phyloP scores from a whole-genome alignment of 106 monocot species.

The Phalaenopsis aphrodite region DNA sequence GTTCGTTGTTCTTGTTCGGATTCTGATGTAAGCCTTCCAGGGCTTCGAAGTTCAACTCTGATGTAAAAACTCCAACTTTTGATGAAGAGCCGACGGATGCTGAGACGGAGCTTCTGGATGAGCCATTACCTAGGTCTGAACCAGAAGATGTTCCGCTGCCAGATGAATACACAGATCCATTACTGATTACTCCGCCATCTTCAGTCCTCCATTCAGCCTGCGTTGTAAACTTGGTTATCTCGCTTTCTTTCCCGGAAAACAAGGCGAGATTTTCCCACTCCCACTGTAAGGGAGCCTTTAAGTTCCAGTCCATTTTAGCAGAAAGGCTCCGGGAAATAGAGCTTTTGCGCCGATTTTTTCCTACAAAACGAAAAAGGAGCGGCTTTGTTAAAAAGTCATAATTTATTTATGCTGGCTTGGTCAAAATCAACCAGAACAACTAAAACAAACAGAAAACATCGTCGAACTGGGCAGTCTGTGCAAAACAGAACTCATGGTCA shows the following conservation, averaged over 20 bases:
- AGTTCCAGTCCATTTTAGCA: slow-evolving; percentile 40
- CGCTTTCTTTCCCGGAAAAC: slow-evolving; percentile 16
- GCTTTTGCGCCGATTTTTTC: not conserved
- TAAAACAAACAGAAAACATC: not conserved
- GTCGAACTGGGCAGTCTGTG: not conserved
- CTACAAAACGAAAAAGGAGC: not conserved
- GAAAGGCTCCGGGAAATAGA: not conserved
- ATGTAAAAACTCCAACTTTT: slow-evolving; percentile 8
- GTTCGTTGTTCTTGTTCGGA: slow-evolving; percentile 18
- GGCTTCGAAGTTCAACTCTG: slow-evolving; percentile 21
- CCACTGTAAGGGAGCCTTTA: slow-evolving; percentile 29
- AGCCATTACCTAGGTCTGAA: slow-evolving; percentile 44
- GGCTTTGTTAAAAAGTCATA: not conserved
- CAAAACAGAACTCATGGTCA: not conserved
- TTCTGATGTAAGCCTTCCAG: slow-evolving; percentile 12
- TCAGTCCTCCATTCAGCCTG: slow-evolving; percentile 20
- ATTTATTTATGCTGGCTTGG: not conserved
- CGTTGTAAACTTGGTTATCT: slow-evolving; percentile 4
- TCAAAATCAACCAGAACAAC: not conserved
- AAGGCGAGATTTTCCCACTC: slow-evolving; percentile 36
- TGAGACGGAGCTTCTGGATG: slow-evolving; percentile 40
- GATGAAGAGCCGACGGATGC: slow-evolving; percentile 36
- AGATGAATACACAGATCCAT: slow-evolving; percentile 26
- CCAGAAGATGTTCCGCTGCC: slow-evolving; percentile 29
- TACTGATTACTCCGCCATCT: slow-evolving; percentile 10